A percentile compares a stretch with the other conserved stretches of the same genome.
Conservation (phyloP, 306 rosid species). For the Bauhinia variegata region DNA sequence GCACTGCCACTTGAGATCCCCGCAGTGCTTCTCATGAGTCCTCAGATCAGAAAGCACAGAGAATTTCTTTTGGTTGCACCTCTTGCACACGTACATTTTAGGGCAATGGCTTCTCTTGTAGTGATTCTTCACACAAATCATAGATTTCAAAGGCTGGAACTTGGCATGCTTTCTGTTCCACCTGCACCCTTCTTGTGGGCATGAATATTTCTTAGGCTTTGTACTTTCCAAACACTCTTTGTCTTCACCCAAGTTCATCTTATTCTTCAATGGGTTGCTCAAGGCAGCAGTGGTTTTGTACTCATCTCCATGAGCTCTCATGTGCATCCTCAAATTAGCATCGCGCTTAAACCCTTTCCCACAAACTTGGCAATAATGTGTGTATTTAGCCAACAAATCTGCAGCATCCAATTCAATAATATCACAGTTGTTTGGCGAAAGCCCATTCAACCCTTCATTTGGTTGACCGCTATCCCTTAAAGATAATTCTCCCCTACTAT, state of each 20-base stretch:
- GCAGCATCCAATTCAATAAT: conserved; percentile 68
- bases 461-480: background rate
- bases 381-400: conserved; percentile 86
- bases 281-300: conserved; percentile 77
- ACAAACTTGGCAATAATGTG: conserved; percentile 88
- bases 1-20: conserved; percentile 83
- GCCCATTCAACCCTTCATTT: conserved; percentile 7
- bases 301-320: conserved; percentile 97
- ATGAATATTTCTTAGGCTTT: conserved; percentile 70
- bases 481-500: conserved; percentile 13
- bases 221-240: conserved; percentile 26
- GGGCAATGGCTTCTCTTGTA: conserved; percentile 96
- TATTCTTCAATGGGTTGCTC: conserved; percentile 67
- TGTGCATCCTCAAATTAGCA: conserved; percentile 92
- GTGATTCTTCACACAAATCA: conserved; percentile 93
- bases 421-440: conserved; percentile 33
- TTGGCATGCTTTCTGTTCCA: conserved; percentile 83
- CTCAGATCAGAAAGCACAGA: conserved; percentile 89
- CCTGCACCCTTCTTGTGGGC: conserved; percentile 91
- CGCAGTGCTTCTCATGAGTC: conserved; percentile 97
- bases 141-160: conserved; percentile 88
- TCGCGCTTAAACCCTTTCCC: conserved; percentile 95
- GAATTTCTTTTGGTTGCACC: conserved; percentile 82
- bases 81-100: conserved; percentile 88
- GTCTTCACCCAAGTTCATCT: background rate